These are phyloP conservation scores for Alternaria atra DNA, from an alignment of 2,329 filamentous ascomycete species.

Conservation along the genomic window DNA sequence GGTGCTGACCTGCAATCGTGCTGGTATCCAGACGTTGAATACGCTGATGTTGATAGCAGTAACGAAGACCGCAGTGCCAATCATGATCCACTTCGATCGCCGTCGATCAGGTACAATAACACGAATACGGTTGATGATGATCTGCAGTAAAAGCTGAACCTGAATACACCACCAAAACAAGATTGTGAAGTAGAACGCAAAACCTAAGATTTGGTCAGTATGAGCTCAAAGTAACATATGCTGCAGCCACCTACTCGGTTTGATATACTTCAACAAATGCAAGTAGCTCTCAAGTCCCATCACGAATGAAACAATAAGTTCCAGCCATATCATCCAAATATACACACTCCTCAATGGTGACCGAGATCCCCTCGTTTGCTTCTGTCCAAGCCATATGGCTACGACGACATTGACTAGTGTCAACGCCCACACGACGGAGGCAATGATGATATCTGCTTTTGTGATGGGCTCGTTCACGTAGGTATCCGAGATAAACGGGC, in stretches of 20 bases:
- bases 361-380: constrained; percentile 38
- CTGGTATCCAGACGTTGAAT: constrained; percentile 54
- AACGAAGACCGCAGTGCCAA: constrained; percentile 48
- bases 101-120: constrained; percentile 47
- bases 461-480: constrained; percentile 43
- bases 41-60: constrained; percentile 51
- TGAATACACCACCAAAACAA: constrained; percentile 52
- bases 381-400: constrained; percentile 46
- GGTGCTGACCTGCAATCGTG: constrained; percentile 44
- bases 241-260: constrained; percentile 38
- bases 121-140: constrained; percentile 53
- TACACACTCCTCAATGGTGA: constrained; percentile 52
- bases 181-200: constrained; percentile 46
- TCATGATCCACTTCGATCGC: constrained; percentile 47
- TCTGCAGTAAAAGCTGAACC: constrained; percentile 51
- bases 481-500: constrained; percentile 33
- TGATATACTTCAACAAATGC: constrained; percentile 45
- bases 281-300: constrained; percentile 55
- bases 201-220: constrained; percentile 32
- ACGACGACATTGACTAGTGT: constrained; percentile 39
- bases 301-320: constrained; percentile 54
- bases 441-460: constrained; percentile 42
- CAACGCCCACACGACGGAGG: constrained; percentile 40
- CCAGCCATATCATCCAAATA: constrained; percentile 61
- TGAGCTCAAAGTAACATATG: too few species aligned